Evolutionary conservation across 106 monocot species (phyloP).

Genomic region (Dioscorea zingiberensis): DNA sequence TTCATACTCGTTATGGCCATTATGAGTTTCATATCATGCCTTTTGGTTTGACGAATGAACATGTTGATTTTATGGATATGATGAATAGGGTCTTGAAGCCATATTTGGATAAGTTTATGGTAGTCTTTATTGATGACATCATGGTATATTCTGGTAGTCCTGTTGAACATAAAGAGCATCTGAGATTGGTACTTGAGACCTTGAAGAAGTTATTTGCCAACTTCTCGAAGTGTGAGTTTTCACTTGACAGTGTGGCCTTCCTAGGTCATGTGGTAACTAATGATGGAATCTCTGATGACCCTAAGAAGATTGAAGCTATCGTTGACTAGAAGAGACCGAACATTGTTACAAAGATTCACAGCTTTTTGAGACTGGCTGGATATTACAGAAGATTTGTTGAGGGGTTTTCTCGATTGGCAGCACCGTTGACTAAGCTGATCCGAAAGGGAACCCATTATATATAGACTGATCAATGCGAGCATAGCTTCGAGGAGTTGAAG

Average conservation of each 20-base stretch:
- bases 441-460: not conserved
- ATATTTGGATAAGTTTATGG: not conserved
- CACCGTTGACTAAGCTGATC: not conserved
- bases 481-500: not conserved
- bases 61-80: not conserved
- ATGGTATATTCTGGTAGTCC: not conserved
- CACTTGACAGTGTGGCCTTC: not conserved
- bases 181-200: constrained; percentile 2
- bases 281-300: not conserved
- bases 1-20: not conserved
- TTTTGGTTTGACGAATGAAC: not conserved
- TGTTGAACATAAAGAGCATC: constrained; percentile 2
- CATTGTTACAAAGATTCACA: not conserved
- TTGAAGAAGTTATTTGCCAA: not conserved
- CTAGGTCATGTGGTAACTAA: not conserved
- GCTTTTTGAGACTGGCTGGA: constrained; percentile 6
- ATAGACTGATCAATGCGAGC: not conserved
- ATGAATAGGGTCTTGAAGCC: not conserved
- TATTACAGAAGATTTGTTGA: constrained; percentile 5
- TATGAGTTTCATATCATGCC: not conserved
- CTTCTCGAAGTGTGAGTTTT: constrained; percentile 1
- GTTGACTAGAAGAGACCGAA: not conserved
- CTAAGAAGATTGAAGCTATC: not conserved
- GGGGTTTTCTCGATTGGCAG: not conserved
- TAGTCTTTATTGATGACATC: not conserved